These are phyloP conservation scores for Lindgomyces ingoldianus DNA, from an alignment of 495 filamentous ascomycete species.

Conservation along the genomic window DNA sequence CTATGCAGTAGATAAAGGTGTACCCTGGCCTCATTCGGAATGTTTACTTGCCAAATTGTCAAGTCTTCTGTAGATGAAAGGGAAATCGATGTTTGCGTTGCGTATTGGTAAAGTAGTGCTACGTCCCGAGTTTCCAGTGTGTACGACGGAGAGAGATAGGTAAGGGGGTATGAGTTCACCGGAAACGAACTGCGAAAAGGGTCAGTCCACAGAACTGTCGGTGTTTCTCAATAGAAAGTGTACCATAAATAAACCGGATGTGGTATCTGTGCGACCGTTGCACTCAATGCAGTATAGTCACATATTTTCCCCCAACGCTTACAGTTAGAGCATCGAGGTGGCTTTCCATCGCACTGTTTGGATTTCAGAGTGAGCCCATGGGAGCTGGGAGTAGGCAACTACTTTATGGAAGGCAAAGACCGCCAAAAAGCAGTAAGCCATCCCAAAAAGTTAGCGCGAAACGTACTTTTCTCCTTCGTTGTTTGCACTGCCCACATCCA, in stretches of 20 bases:
- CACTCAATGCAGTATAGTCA: constrained; percentile 10
- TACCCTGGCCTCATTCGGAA: constrained; percentile 6
- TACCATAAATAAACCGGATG: neutral
- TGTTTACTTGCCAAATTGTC: constrained; percentile 5
- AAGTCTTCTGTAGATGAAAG: neutral
- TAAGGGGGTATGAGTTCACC: neutral
- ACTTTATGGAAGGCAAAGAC: neutral
- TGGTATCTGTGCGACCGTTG: neutral
- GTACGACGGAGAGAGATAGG: neutral
- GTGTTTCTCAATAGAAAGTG: neutral
- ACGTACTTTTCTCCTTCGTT: constrained; percentile 10
- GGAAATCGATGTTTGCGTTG: constrained; percentile 4
- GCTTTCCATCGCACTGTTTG: neutral
- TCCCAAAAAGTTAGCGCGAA: neutral
- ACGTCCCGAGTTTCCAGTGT: constrained; percentile 3
- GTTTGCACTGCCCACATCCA: constrained; percentile 15
- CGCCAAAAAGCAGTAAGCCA: neutral
- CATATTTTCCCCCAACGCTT: neutral
- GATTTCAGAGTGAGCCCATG: too few species aligned
- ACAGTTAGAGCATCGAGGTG: constrained; percentile 9
- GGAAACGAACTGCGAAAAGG: neutral
- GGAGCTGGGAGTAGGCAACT: too few species aligned
- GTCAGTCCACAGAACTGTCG: neutral
- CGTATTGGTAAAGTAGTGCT: constrained; percentile 7
- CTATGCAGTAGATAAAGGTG: constrained; percentile 17